Conservation (phyloP, 306 rosid genomes). For the Adenanthera pavonina region DNA sequence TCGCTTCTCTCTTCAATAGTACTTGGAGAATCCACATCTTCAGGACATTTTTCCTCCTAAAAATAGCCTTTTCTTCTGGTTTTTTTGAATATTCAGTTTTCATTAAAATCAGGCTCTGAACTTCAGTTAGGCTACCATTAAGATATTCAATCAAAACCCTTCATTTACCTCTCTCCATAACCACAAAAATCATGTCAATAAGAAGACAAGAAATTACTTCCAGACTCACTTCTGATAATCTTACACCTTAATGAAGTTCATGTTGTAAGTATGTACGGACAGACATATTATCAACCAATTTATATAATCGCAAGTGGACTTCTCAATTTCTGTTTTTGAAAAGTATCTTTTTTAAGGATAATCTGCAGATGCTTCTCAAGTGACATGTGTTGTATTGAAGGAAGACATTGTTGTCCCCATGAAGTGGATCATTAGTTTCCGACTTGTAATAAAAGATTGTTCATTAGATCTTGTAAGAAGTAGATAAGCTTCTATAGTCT, state of each 20-base stretch:
- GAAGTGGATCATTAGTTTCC: conserved; percentile 79
- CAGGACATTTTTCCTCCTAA: conserved; percentile 40
- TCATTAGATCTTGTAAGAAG: conserved; percentile 68
- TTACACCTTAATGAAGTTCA: background rate
- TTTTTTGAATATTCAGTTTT: conserved; percentile 44
- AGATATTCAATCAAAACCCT: background rate
- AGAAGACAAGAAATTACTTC: background rate
- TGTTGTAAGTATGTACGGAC: background rate
- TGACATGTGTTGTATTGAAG: background rate
- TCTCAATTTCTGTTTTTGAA: background rate
- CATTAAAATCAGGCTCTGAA: background rate
- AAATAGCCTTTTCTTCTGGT: conserved; percentile 57
- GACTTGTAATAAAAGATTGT: conserved; percentile 56
- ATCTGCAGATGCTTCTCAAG: background rate
- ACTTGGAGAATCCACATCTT: conserved; percentile 66
- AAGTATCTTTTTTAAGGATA: background rate
- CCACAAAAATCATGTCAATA: background rate
- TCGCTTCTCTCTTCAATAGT: conserved; percentile 58
- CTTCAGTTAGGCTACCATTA: background rate
- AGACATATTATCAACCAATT: background rate
- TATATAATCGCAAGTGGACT: background rate
- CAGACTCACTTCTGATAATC: too few relatives aligned
- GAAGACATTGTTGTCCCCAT: background rate
- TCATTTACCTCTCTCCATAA: background rate
- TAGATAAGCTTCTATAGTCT: conserved; percentile 63